Conservation (phyloP, 768 basidiomycete genomes). For the Termitomyces sp. region DNA sequence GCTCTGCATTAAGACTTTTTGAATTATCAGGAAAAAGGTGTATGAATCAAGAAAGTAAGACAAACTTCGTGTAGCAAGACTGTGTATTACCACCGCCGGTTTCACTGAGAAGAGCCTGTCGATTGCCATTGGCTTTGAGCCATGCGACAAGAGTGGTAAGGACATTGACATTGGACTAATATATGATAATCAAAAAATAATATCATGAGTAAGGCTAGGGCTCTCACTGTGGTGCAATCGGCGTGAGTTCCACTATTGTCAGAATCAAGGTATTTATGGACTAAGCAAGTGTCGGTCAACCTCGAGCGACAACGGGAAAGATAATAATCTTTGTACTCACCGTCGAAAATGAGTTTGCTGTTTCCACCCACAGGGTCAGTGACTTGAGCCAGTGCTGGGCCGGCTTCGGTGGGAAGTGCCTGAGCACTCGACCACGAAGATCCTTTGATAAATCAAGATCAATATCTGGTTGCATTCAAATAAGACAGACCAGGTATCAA, state of each 20-base stretch:
- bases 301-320: background rate
- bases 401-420: constrained; percentile 41
- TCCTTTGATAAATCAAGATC: constrained; percentile 11
- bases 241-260: constrained; percentile 43
- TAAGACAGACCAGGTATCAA: constrained; percentile 44
- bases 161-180: constrained; percentile 38
- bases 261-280: constrained; percentile 60
- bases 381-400: constrained; percentile 38
- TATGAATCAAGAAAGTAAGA: background rate
- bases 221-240: constrained; percentile 28
- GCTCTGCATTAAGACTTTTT: constrained; percentile 35
- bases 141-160: constrained; percentile 40
- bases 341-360: constrained; percentile 49
- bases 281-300: constrained; percentile 14
- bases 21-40: background rate
- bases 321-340: constrained; percentile 2
- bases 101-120: constrained; percentile 39
- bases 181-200: background rate
- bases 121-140: constrained; percentile 30
- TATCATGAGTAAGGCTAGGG: background rate
- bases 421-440: constrained; percentile 28
- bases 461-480: background rate
- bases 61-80: constrained; percentile 38
- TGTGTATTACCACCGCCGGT: constrained; percentile 53
- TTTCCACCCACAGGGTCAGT: constrained; percentile 39